These are phyloP conservation scores for Penicillium crystallinum DNA, from an alignment of 495 filamentous ascomycete genomes.

Conservation along the genomic window DNA sequence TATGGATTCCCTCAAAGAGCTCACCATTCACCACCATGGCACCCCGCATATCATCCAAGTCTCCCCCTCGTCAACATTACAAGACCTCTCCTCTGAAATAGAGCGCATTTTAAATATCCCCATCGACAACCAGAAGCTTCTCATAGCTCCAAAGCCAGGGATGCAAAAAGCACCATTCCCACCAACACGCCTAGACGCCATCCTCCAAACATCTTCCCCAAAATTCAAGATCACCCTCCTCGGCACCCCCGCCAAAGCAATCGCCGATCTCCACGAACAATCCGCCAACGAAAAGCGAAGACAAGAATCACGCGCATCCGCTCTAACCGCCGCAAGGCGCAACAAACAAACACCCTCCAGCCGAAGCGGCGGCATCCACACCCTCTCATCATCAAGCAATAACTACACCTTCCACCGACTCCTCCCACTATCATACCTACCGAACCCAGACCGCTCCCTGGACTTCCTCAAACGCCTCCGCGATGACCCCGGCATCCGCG, in stretches of 20 bases:
- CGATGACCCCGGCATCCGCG: conserved; percentile 78
- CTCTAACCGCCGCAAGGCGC: conserved; percentile 24
- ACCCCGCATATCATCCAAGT: conserved; percentile 66
- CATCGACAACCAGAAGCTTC: conserved; percentile 65
- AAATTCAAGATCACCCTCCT: conserved; percentile 42
- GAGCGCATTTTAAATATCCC: conserved; percentile 57
- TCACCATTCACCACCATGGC: conserved; percentile 57
- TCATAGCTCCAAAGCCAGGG: conserved; percentile 64
- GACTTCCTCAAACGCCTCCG: conserved; percentile 73
- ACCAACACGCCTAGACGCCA: conserved; percentile 19
- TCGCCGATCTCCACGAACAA: conserved; percentile 37
- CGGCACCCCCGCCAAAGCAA: conserved; percentile 32
- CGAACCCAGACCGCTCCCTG: conserved; percentile 59
- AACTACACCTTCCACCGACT: conserved; percentile 79
- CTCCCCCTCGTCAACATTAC: conserved; percentile 64
- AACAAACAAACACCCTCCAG: conserved; percentile 29
- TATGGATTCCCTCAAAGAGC: conserved; percentile 26
- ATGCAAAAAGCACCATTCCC: conserved; percentile 62
- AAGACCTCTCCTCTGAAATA: conserved; percentile 58
- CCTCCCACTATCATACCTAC: conserved; percentile 73
- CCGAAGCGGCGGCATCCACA: conserved; percentile 39
- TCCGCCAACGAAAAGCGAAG: conserved; percentile 33
- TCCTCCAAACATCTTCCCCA: conserved; percentile 45
- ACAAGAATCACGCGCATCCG: conserved; percentile 34
- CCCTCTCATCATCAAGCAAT: conserved; percentile 38